A percentile compares a stretch with the other conserved stretches of the same genome.
Conservation (phyloP, 345 rosid species). For the Eucalyptus tenuipes region DNA sequence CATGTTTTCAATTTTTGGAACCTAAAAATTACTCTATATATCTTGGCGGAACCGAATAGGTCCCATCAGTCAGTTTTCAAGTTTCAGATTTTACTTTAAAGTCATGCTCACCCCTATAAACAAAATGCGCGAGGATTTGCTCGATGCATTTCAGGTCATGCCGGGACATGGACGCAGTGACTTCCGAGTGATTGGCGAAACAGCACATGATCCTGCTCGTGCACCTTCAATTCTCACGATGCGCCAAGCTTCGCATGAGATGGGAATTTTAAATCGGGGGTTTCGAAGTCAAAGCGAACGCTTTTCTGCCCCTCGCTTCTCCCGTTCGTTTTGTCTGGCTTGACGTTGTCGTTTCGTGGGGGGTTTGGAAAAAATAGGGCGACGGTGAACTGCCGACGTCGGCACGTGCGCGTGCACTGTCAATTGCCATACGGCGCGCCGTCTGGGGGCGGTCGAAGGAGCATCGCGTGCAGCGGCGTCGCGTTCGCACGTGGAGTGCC, state of each 20-base stretch:
- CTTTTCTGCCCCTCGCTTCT: background rate
- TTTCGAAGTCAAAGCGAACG: background rate
- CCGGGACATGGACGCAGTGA: background rate
- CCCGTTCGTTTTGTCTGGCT: background rate
- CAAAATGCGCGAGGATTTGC: background rate
- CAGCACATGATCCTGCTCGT: background rate
- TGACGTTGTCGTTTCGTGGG: background rate
- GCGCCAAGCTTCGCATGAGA: background rate
- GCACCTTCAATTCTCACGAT: background rate
- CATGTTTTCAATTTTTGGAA: rapidly evolving
- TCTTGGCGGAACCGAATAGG: rapidly evolving
- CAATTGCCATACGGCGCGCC: background rate
- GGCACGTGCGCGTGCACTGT: background rate
- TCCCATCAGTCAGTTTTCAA: rapidly evolving
- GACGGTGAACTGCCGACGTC: background rate
- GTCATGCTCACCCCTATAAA: rapidly evolving
- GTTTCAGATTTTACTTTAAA: too few relatives aligned
- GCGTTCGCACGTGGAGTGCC: background rate
- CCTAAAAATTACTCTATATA: rapidly evolving
- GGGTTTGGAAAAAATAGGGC: background rate
- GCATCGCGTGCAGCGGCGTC: background rate
- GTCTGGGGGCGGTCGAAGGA: background rate
- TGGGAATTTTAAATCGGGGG: background rate
- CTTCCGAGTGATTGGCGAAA: background rate
- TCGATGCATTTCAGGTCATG: background rate